phyloP scores from a whole-genome alignment of 306 rosid genomes.

The Begonia loranthoides region DNA sequence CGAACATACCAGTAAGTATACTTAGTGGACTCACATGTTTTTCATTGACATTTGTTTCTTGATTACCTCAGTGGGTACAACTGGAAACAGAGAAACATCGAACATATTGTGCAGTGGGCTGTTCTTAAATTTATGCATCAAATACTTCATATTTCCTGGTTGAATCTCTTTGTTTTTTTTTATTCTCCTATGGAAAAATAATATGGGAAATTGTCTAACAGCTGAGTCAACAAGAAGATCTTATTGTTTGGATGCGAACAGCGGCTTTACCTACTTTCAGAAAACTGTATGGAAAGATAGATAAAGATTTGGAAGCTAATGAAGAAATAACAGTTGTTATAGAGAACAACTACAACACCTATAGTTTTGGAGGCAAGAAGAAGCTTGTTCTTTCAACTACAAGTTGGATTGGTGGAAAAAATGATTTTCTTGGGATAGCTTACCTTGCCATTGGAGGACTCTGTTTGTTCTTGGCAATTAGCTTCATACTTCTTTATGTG shows the following conservation, averaged over 20 bases:
- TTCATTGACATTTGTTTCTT: slow-evolving; percentile 2
- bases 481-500: slow-evolving; percentile 56
- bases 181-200: slow-evolving; percentile 1
- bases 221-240: slow-evolving; percentile 82
- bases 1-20: slow-evolving; percentile 51
- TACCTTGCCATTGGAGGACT: slow-evolving; percentile 52
- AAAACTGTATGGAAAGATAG: slow-evolving; percentile 75
- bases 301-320: slow-evolving; percentile 50
- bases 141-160: too few species aligned
- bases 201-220: slow-evolving; percentile 20
- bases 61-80: not conserved
- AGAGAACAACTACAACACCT: slow-evolving; percentile 77
- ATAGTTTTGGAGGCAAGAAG: slow-evolving; percentile 59
- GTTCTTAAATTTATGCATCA: too few species aligned
- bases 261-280: slow-evolving; percentile 78
- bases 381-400: slow-evolving; percentile 74
- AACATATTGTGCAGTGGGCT: too few species aligned
- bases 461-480: slow-evolving; percentile 40
- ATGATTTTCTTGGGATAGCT: slow-evolving; percentile 53
- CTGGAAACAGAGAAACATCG: too few species aligned
- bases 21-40: not conserved
- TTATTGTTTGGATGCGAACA: slow-evolving; percentile 91
- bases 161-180: not conserved
- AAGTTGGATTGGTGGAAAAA: slow-evolving; percentile 88
- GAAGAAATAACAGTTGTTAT: slow-evolving; percentile 41